Evolutionary conservation across 2,329 filamentous ascomycete species (phyloP).

Genomic region (Corynespora cassiicola): DNA sequence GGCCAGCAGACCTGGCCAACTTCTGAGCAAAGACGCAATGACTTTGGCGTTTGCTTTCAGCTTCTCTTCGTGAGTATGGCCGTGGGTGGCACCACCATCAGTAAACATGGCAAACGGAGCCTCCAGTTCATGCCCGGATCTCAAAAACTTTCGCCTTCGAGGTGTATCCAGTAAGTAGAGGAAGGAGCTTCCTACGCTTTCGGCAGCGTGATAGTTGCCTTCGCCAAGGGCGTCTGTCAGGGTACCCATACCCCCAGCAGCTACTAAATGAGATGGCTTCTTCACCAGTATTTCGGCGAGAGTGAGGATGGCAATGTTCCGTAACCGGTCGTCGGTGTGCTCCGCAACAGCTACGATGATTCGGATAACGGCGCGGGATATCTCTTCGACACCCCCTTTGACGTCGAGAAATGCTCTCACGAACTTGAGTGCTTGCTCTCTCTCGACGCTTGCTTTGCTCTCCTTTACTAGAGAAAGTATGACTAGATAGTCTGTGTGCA

Average conservation of each 20-base stretch:
- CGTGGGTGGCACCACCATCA: constrained; percentile 68
- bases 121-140: constrained; percentile 87
- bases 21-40: constrained; percentile 89
- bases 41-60: constrained; percentile 89
- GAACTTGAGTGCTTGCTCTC: constrained; percentile 96
- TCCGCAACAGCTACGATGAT: constrained; percentile 92
- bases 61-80: constrained; percentile 62
- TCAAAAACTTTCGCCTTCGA: constrained; percentile 78
- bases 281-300: constrained; percentile 89
- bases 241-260: constrained; percentile 82
- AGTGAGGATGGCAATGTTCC: constrained; percentile 91
- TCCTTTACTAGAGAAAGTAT: constrained; percentile 94
- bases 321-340: constrained; percentile 81
- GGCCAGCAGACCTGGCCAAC: constrained; percentile 90
- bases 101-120: constrained; percentile 89
- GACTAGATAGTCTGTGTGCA: constrained; percentile 93
- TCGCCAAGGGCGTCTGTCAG: constrained; percentile 92
- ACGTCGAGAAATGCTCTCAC: constrained; percentile 94
- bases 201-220: constrained; percentile 89
- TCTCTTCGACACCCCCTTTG: constrained; percentile 86
- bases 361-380: constrained; percentile 85
- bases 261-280: constrained; percentile 80
- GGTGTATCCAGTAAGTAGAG: constrained; percentile 89
- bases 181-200: constrained; percentile 86
- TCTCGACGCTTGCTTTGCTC: constrained; percentile 93